Base-by-base conservation (phyloP, 1,139 yeast genomes). In the Kurtzmaniella quercitrusa region DNA sequence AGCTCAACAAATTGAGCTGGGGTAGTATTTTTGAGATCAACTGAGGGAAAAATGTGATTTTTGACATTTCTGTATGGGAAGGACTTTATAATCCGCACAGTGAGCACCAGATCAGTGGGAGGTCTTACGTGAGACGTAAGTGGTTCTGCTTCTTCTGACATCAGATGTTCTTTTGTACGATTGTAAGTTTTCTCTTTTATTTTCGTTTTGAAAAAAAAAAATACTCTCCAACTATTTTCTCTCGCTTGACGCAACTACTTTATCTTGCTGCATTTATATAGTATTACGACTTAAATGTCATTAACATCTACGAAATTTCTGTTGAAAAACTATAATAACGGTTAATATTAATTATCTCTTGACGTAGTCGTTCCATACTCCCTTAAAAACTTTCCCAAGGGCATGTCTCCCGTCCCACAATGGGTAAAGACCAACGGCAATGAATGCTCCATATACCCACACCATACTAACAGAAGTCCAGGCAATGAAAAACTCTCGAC, bases 51-150 rank as follows among this genome's bases (percentile, higher is more conserved):
- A 9, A 94, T 79, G 51, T 85, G 73, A 60, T 90, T 91, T 62
- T 85, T 87, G 46, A 91, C 91, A 52, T 93, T 90, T 61, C 98
- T 74, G 66, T 89, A 91, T 15, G 95, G 94, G 59, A 93, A 93
- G 0, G 97, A 89, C 60, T 91, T 91, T 59, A 93, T 79, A 25
- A 93, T 79, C 43, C 99, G 78, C 10, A 94, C 74, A 0, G 98
- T 93, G 39, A 93, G 62, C 16, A 89, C 79, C 0, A 96, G 83
- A 58, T 77, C 79, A 8, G 84, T 77, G 29, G 75, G 76, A 2
- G 89, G 89, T 44, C 87, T 73, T n/a, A 76, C 81, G 40, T 77
- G 75, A 1, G 88, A 81, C 1, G 88, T 82, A 47, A 82, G 65
- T 1, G 89, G 87, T 54, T 82, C 87, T 47, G 77, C 79, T 2